Base-by-base conservation (phyloP, 331 rosid genomes). In the Arachis monticola region DNA sequence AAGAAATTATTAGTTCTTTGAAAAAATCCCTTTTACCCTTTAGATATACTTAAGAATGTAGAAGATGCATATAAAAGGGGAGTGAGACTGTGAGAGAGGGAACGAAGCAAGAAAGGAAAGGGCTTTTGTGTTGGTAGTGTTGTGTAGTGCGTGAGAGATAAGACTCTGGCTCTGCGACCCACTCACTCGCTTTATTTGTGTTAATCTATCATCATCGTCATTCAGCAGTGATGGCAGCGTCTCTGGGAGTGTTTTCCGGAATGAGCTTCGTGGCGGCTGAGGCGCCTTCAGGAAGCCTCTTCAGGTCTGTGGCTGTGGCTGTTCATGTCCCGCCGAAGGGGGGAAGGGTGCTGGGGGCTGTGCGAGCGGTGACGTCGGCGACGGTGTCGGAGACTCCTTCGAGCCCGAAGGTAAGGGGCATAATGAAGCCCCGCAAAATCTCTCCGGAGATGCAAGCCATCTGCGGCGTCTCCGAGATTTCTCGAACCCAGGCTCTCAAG, bases 401-500 rank as follows among this genome's bases (percentile, higher is more conserved):
- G 59, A 69, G 75, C 41, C 72, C 55, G 60, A 83, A 87, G 81
- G 81, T 83, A 40, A 90, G 97, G 5, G 99, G 99, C 48, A 90
- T 95, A 67, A 92, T 86, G 99, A 90, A 81, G 74, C 99, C 97
- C 6, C 82, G 84, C 31, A 85, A 79, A 27, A 70, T 95, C 47
- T 82, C 97, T 11, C 97, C 91, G 1, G 99, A 95, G 89, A 90
- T 95, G 99, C 87, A 87, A 61, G 96, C 83, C 55, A 84, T 95
- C 22, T 88, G 88, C 38, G 99, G 99, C 30, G 86, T 71, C 64
- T 87, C 92, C 0, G 97, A 95, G 82, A 89, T 95, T 79, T 80
- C 99, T 45, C 93, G 99, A 47, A 87, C 99, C 45, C 92, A 92
- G 80, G 99, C 91, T 12, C 97, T 95, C 78, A 95, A 95, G 74